A percentile compares a stretch with the other conserved stretches of the same genome.
These are phyloP conservation scores for Fraxinus quadrangulata DNA, from an alignment of 257 asterid species.

Conservation along the genomic window DNA sequence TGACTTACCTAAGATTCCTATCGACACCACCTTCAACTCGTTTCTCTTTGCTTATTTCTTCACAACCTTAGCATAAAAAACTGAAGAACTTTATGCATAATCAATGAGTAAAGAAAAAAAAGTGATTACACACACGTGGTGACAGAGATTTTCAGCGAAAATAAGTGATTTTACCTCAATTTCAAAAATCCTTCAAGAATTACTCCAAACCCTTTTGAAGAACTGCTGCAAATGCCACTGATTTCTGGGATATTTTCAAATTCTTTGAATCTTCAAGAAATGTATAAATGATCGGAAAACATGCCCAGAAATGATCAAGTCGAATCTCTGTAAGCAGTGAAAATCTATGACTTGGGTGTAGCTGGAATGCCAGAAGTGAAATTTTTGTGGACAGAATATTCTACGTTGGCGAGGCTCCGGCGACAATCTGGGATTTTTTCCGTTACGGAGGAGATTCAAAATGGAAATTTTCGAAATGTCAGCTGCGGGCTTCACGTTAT, in stretches of 20 bases:
- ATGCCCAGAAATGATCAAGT: constrained; percentile 5
- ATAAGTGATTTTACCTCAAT: constrained; percentile 26
- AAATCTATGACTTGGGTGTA: constrained; percentile 10
- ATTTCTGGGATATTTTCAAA: constrained; percentile 7
- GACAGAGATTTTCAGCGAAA: neutral
- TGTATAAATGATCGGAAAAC: neutral
- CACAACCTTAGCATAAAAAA: constrained; percentile 23
- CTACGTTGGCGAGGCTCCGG: constrained; percentile 33
- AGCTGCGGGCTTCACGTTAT: constrained; percentile 36
- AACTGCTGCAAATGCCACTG: neutral
- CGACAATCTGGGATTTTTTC: constrained; percentile 15
- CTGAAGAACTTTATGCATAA: constrained; percentile 4
- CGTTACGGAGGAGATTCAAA: constrained; percentile 10
- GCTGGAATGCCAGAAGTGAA: neutral
- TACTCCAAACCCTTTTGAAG: neutral
- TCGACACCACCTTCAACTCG: constrained; percentile 20
- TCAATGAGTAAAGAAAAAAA: neutral
- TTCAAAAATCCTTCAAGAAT: neutral
- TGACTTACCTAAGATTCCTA: constrained; percentile 46
- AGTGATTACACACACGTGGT: neutral
- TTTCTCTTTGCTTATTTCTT: constrained; percentile 25
- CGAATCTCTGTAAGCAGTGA: neutral
- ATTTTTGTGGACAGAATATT: neutral
- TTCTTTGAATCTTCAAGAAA: constrained; percentile 20
- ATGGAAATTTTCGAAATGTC: constrained; percentile 29